phyloP scores from a whole-genome alignment of 139 green algal species.

The Nannochloris sp. region DNA sequence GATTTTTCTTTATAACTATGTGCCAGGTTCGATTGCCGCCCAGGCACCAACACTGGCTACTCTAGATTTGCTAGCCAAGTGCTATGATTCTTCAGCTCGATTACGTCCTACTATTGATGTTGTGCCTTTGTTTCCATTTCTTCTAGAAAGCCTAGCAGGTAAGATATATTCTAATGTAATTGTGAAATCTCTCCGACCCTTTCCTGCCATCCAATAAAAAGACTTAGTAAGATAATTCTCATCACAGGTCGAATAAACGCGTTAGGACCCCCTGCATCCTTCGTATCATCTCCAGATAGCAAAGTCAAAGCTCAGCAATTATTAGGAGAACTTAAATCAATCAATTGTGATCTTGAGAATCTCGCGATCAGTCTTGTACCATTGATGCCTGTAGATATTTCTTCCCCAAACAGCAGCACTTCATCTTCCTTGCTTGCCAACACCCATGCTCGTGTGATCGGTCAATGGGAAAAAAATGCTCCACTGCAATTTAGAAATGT shows the following conservation, averaged over 20 bases:
- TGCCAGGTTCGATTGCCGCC: constrained; percentile 1
- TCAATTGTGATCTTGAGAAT: no score
- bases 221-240: not conserved
- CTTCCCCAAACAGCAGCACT: no score
- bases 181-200: not conserved
- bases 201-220: not conserved
- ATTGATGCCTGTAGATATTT: no score
- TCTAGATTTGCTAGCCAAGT: constrained; percentile 15
- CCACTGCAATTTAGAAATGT: constrained; percentile 51
- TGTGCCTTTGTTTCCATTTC: constrained; percentile 14
- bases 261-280: not conserved
- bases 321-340: no score
- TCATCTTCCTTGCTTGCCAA: not conserved
- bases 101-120: constrained; percentile 5
- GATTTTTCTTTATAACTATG: not conserved
- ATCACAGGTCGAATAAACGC: not conserved
- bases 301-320: no score
- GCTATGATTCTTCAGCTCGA: not conserved
- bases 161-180: not conserved
- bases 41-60: not conserved
- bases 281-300: not conserved
- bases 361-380: no score
- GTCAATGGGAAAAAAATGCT: not conserved
- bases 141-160: not conserved
- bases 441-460: constrained; percentile 6